Evolutionary conservation across 2,329 filamentous ascomycete species (phyloP), one percentile per base, ranked within the genome.

Genomic region (Claviceps citrina): DNA sequence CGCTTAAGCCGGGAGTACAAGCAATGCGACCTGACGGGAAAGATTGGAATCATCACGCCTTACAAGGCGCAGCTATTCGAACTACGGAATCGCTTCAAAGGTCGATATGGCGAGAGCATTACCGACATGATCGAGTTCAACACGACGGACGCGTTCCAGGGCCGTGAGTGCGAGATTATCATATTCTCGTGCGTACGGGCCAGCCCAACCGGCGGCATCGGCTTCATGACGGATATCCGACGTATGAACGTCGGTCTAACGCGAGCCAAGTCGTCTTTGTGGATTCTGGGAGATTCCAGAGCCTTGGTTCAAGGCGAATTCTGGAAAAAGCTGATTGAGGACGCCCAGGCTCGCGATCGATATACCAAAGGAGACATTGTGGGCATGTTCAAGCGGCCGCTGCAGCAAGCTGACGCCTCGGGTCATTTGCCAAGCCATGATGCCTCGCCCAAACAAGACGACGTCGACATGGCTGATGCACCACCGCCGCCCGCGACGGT

Each of bases 181-280:
- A 96, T 98, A 47, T 98, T 98, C 65, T 96, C 91, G 31, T 98
- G 93, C 59, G 91, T 98, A 45, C 80, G 91, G 64, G 89, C 91
- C 18, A 89, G 82, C 24, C 76, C 84, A n/a, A 83, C 81, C 7
- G 82, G 83, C n/a, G 86, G 89, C 52, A 94, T 98, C 54, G 91
- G 91, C 70, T 98, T 98, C 75, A 81, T 98, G 73, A 83, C 84
- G 40, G 91, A 98, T 58, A 94, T 98, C 54, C 78, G 91, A 43
- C 89, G 91, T 70, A 96, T 98, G 93, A 98, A 98, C 60, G 91
- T 98, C 53, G 91, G 91, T 64, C 69, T 98, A 44, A 98, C 91
- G 18, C 81, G 91, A 67, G 93, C 91, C 5, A 95, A 94, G 60
- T 94, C 84, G 8, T 95, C 89, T 26, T 71, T 98, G 8, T 98